A percentile compares a stretch with the other conserved stretches of the same genome.
Conservation (phyloP, 2,329 filamentous ascomycete species). For the Botryotinia convoluta region DNA sequence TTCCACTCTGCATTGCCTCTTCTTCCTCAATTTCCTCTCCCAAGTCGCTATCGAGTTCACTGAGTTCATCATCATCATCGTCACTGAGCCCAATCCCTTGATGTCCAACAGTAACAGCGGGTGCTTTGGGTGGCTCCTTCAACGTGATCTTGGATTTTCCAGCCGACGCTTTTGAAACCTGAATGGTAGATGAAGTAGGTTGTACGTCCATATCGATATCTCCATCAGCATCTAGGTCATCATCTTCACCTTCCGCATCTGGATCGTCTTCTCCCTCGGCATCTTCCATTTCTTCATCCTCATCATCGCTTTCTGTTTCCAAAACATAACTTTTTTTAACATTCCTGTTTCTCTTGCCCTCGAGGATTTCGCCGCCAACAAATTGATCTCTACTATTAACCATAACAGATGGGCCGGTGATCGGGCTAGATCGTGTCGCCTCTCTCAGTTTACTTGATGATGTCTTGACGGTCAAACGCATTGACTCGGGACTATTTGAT, state of each 20-base stretch:
- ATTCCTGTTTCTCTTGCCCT: slow-evolving; percentile 36
- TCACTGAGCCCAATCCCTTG: slow-evolving; percentile 37
- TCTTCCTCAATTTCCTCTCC: slow-evolving; percentile 50
- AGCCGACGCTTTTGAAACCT: slow-evolving; percentile 33
- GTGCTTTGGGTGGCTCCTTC: slow-evolving; percentile 29
- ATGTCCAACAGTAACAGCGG: slow-evolving; percentile 34
- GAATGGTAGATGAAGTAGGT: slow-evolving; percentile 36
- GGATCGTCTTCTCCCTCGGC: slow-evolving; percentile 43
- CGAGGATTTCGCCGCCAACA: slow-evolving; percentile 35
- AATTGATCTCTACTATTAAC: slow-evolving; percentile 32
- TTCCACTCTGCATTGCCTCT: slow-evolving; percentile 43
- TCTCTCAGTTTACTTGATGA: slow-evolving; percentile 38
- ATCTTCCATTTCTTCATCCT: slow-evolving; percentile 42
- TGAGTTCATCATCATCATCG: slow-evolving; percentile 40
- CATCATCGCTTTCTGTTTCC: slow-evolving; percentile 44
- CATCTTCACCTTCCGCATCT: slow-evolving; percentile 42
- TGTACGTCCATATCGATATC: slow-evolving; percentile 39
- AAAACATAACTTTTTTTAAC: slow-evolving; percentile 44
- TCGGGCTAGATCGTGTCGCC: slow-evolving; percentile 33
- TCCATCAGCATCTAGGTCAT: slow-evolving; percentile 47
- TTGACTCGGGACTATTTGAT: slow-evolving; percentile 32
- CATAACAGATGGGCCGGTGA: slow-evolving; percentile 23
- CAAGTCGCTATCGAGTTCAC: slow-evolving; percentile 37
- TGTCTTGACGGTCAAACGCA: slow-evolving; percentile 39
- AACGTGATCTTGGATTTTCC: slow-evolving; percentile 32